These are phyloP conservation scores for Xerocomellus chrysenteron DNA, from an alignment of 768 basidiomycete species.

Conservation along the genomic window DNA sequence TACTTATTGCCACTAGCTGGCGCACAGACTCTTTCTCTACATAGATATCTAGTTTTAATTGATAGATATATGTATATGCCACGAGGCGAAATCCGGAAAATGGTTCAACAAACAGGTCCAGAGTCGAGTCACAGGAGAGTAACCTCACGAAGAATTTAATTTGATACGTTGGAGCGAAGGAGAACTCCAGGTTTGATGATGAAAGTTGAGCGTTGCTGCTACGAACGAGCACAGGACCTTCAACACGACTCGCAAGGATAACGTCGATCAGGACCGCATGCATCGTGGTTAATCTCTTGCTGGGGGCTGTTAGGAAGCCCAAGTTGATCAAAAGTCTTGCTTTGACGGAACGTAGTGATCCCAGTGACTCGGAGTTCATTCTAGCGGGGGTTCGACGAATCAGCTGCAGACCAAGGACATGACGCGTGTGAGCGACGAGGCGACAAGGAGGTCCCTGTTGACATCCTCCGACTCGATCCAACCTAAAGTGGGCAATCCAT, in stretches of 20 bases:
- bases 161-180: not conserved
- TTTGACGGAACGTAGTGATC: constrained; percentile 11
- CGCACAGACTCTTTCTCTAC: not conserved
- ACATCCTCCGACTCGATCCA: constrained; percentile 7
- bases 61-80: not conserved
- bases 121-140: not conserved
- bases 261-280: constrained; percentile 18
- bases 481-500: constrained; percentile 8
- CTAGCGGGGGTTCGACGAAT: constrained; percentile 4
- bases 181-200: constrained; percentile 7
- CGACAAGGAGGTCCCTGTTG: not conserved
- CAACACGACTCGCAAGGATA: constrained; percentile 11
- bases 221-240: not conserved
- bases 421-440: constrained; percentile 31
- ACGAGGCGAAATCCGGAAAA: not conserved
- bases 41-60: not conserved
- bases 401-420: constrained; percentile 1
- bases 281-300: constrained; percentile 29
- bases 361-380: constrained; percentile 19
- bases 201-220: not conserved
- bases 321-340: not conserved
- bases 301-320: not conserved
- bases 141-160: not conserved
- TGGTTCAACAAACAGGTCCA: not conserved
- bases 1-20: not conserved